A percentile compares a stretch with the other conserved stretches of the same genome.
These are phyloP conservation scores for Bathelium albidoporum DNA, from an alignment of 495 filamentous ascomycete species.

Conservation along the genomic window DNA sequence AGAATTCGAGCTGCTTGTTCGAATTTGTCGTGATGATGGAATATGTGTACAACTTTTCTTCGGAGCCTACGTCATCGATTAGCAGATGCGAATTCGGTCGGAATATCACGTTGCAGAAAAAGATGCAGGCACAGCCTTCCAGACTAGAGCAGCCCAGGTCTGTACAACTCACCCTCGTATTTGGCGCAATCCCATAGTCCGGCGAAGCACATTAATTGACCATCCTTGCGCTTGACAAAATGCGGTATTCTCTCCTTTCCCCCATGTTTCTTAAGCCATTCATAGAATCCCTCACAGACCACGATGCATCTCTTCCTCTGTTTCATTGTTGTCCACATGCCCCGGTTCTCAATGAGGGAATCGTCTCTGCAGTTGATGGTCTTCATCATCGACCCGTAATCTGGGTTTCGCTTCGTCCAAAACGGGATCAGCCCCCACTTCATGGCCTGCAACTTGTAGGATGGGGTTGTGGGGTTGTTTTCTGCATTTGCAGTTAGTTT, in stretches of 20 bases:
- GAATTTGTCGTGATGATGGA: constrained; percentile 85
- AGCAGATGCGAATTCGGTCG: neutral
- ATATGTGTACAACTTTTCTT: constrained; percentile 70
- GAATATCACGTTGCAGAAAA: neutral
- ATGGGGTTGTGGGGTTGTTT: constrained; percentile 24
- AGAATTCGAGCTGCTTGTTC: constrained; percentile 65
- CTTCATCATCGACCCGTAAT: constrained; percentile 65
- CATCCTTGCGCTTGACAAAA: constrained; percentile 71
- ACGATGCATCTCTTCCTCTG: constrained; percentile 77
- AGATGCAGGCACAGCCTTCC: constrained; percentile 2
- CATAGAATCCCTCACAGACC: constrained; percentile 85
- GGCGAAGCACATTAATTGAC: constrained; percentile 75
- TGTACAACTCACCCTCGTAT: constrained; percentile 52
- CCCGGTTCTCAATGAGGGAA: constrained; percentile 60
- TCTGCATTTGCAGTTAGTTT: neutral
- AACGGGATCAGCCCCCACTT: constrained; percentile 87
- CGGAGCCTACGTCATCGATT: constrained; percentile 28
- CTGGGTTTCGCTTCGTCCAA: constrained; percentile 76
- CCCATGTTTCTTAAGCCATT: constrained; percentile 79
- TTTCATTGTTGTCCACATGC: constrained; percentile 92
- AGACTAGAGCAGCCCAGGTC: neutral
- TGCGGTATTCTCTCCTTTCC: constrained; percentile 74
- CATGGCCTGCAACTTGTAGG: constrained; percentile 81
- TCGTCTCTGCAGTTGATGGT: constrained; percentile 96
- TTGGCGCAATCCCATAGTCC: constrained; percentile 84